A percentile compares a stretch with the other conserved stretches of the same genome.
Evolutionary conservation across 2,329 filamentous ascomycete species (phyloP).

Genomic region (Clonostachys rhizophaga): DNA sequence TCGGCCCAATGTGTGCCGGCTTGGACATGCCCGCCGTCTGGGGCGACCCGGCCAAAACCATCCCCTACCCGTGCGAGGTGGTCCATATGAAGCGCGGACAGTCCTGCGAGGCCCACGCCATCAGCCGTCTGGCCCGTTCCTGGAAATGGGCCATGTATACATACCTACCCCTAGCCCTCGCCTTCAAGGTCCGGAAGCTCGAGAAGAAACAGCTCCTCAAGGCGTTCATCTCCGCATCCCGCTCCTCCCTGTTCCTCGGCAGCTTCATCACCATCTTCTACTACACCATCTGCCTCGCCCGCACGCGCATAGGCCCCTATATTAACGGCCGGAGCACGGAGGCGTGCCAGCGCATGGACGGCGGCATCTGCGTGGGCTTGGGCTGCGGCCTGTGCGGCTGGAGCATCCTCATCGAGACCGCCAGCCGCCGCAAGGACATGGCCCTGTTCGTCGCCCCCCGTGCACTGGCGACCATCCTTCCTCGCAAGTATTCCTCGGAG

Average conservation of each 20-base stretch:
- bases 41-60: slow-evolving; percentile 65
- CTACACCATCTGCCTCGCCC: slow-evolving; percentile 75
- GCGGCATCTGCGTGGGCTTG: slow-evolving; percentile 62
- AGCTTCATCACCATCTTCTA: slow-evolving; percentile 77
- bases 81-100: slow-evolving; percentile 76
- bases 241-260: slow-evolving; percentile 74
- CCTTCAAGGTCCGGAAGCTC: slow-evolving; percentile 50
- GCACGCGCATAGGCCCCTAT: slow-evolving; percentile 68
- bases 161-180: slow-evolving; percentile 70
- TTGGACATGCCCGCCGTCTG: slow-evolving; percentile 63
- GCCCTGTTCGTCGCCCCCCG: slow-evolving; percentile 77
- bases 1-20: slow-evolving; percentile 69
- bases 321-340: slow-evolving; percentile 51
- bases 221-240: slow-evolving; percentile 55
- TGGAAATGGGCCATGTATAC: slow-evolving; percentile 73
- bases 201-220: slow-evolving; percentile 38
- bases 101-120: slow-evolving; percentile 70
- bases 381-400: slow-evolving; percentile 77
- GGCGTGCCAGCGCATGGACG: slow-evolving; percentile 47
- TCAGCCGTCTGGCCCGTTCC: slow-evolving; percentile 61
- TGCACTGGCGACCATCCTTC: slow-evolving; percentile 70
- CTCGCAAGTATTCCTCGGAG: slow-evolving; percentile 58
- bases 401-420: slow-evolving; percentile 72
- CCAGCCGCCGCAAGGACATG: slow-evolving; percentile 65
- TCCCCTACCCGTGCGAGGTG: slow-evolving; percentile 77